phyloP scores from a whole-genome alignment of 2,329 filamentous ascomycete species.

The Colletotrichum caudatum region DNA sequence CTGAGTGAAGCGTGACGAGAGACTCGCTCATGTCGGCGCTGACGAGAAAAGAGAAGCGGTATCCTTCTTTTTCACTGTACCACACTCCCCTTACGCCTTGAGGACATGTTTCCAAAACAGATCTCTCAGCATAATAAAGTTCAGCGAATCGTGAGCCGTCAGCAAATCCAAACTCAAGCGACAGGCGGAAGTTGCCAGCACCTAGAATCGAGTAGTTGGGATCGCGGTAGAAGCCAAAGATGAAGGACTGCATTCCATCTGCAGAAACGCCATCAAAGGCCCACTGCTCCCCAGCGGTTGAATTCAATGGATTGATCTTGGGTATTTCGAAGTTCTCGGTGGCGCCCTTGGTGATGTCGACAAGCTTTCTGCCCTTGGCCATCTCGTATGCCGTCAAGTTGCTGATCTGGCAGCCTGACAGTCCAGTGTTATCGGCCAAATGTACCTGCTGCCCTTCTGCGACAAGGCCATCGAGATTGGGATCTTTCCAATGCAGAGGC shows the following conservation, averaged over 20 bases:
- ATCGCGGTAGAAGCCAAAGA: conserved; percentile 49
- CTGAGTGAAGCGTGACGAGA: conserved; percentile 30
- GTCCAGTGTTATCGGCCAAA: neutral
- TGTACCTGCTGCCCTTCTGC: neutral
- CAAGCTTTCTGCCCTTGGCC: conserved; percentile 29
- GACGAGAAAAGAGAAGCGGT: conserved; percentile 39
- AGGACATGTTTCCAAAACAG: conserved; percentile 44
- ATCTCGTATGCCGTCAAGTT: conserved; percentile 27
- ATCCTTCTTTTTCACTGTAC: conserved; percentile 34
- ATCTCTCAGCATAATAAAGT: conserved; percentile 45
- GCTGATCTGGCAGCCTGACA: conserved; percentile 14
- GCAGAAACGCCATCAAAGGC: conserved; percentile 48
- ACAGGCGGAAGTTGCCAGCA: conserved; percentile 46
- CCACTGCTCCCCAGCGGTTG: conserved; percentile 48
- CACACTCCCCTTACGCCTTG: conserved; percentile 31
- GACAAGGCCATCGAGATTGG: neutral
- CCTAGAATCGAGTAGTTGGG: conserved; percentile 48
- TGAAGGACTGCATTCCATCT: conserved; percentile 44
- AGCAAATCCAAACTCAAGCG: conserved; percentile 44
- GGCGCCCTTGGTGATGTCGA: conserved; percentile 23
- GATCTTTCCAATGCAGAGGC: conserved; percentile 5
- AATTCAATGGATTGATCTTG: conserved; percentile 45
- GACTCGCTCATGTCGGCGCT: conserved; percentile 41
- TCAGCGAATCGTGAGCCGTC: conserved; percentile 44
- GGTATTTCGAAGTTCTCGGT: conserved; percentile 40